These are phyloP conservation scores for Fraxinus nigra DNA, from an alignment of 305 asterid genomes.

Conservation along the genomic window DNA sequence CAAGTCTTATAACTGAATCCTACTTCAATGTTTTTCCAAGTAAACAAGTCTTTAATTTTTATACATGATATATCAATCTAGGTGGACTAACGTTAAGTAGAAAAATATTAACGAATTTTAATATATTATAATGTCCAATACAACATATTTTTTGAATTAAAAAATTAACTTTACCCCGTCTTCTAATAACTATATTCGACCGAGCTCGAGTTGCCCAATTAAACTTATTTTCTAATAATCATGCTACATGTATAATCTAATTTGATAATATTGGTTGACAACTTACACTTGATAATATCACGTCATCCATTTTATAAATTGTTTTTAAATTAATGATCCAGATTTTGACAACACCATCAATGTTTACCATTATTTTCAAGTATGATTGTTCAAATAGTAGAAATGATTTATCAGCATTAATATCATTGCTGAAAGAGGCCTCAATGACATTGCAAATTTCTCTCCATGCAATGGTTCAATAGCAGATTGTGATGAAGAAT, in stretches of 20 bases:
- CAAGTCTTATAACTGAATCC: neutral
- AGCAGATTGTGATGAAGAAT: slow-evolving; percentile 34
- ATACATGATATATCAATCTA: neutral
- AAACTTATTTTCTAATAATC: too few relatives aligned
- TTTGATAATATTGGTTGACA: too few relatives aligned
- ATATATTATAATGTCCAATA: neutral
- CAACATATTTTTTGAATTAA: too few relatives aligned
- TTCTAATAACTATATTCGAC: neutral
- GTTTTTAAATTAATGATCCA: too few relatives aligned
- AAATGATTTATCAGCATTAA: neutral
- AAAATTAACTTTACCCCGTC: neutral
- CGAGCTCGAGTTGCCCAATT: neutral
- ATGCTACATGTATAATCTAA: too few relatives aligned
- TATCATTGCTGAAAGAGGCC: neutral
- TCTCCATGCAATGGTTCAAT: slow-evolving; percentile 39
- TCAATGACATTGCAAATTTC: slow-evolving; percentile 2
- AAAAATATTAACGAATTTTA: too few relatives aligned
- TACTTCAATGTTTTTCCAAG: neutral
- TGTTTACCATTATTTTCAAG: too few relatives aligned
- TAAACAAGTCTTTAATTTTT: neutral
- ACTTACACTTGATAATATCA: too few relatives aligned
- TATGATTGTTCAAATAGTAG: too few relatives aligned
- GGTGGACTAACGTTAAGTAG: too few relatives aligned
- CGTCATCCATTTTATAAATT: too few relatives aligned
- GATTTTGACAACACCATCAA: too few relatives aligned